A percentile compares a stretch with the other conserved stretches of the same genome.
Evolutionary conservation across 495 filamentous ascomycete genomes (phyloP).

Genomic region (Corynascus novoguineensis): DNA sequence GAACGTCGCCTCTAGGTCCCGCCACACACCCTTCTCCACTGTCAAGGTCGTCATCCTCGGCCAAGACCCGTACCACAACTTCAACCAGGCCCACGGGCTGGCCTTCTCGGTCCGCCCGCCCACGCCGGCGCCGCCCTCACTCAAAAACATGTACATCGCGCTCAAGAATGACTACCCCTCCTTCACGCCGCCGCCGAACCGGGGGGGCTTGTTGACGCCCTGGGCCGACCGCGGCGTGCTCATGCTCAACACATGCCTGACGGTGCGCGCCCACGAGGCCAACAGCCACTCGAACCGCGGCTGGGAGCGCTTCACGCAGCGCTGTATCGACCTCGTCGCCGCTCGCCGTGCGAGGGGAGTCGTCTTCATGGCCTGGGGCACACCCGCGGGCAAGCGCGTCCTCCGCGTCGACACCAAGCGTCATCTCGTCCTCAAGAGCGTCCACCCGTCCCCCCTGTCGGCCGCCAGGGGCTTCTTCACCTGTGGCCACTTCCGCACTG

Average conservation of each 20-base stretch:
- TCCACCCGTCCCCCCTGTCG: conserved; percentile 87
- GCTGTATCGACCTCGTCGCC: conserved; percentile 79
- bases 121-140: conserved; percentile 76
- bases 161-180: conserved; percentile 81
- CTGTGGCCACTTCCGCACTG: conserved; percentile 79
- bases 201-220: conserved; percentile 73
- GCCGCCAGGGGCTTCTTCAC: conserved; percentile 76
- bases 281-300: conserved; percentile 76
- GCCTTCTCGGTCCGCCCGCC: conserved; percentile 91
- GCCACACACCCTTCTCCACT: conserved; percentile 77
- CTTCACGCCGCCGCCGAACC: conserved; percentile 68
- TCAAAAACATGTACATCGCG: conserved; percentile 85
- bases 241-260: conserved; percentile 87
- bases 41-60: conserved; percentile 89
- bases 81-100: conserved; percentile 92
- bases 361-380: conserved; percentile 93
- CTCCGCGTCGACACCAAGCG: conserved; percentile 59
- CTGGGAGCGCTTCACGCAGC: conserved; percentile 91
- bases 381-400: conserved; percentile 69
- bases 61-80: conserved; percentile 95
- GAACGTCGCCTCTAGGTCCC: conserved; percentile 55
- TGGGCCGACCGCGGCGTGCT: conserved; percentile 93
- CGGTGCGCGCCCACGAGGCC: conserved; percentile 80
- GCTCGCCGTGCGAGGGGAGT: conserved; percentile 69
- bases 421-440: conserved; percentile 75